Percentiles rank a stretch among this genome's conserved stretches.
phyloP scores from a whole-genome alignment of 352 stramenopile genomes.

The Phytophthora sansomeana region DNA sequence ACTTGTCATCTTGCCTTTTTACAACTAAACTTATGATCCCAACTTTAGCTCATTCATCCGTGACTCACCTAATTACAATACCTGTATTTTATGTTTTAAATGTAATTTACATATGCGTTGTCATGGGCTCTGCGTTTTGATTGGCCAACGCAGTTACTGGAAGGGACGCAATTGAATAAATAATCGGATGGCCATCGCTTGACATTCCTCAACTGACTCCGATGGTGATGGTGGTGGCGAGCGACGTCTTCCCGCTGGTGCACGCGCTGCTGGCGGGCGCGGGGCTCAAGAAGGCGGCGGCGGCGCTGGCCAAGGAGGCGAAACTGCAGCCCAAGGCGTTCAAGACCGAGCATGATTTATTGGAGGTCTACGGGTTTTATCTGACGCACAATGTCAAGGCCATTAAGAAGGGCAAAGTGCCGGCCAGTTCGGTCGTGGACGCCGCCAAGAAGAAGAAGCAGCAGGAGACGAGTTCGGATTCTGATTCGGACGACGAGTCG shows the following conservation, averaged over 20 bases:
- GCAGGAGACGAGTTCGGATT: conserved; percentile 28
- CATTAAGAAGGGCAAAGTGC: conserved; percentile 63
- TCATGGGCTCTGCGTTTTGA: background rate
- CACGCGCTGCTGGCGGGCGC: conserved; percentile 67
- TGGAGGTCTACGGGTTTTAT: conserved; percentile 81
- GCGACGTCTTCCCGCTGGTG: conserved; percentile 82
- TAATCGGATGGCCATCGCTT: conserved; percentile 4
- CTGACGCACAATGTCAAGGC: conserved; percentile 55
- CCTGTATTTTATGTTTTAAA: too few relatives aligned
- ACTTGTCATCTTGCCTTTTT: too few relatives aligned
- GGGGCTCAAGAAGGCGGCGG: conserved; percentile 79
- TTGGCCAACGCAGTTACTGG: too few relatives aligned
- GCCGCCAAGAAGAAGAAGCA: conserved; percentile 53
- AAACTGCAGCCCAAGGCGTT: conserved; percentile 74
- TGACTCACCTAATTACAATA: too few relatives aligned
- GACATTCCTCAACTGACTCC: conserved; percentile 4
- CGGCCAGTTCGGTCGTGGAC: conserved; percentile 60
- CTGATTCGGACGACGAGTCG: too few relatives aligned
- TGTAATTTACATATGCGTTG: too few relatives aligned
- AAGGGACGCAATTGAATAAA: background rate
- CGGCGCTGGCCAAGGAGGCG: conserved; percentile 74
- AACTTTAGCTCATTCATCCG: too few relatives aligned
- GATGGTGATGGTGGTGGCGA: conserved; percentile 68
- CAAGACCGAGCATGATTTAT: conserved; percentile 68
- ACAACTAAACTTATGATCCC: too few relatives aligned